phyloP scores from a whole-genome alignment of 148 eudicot species.

The Cornus controversa region DNA sequence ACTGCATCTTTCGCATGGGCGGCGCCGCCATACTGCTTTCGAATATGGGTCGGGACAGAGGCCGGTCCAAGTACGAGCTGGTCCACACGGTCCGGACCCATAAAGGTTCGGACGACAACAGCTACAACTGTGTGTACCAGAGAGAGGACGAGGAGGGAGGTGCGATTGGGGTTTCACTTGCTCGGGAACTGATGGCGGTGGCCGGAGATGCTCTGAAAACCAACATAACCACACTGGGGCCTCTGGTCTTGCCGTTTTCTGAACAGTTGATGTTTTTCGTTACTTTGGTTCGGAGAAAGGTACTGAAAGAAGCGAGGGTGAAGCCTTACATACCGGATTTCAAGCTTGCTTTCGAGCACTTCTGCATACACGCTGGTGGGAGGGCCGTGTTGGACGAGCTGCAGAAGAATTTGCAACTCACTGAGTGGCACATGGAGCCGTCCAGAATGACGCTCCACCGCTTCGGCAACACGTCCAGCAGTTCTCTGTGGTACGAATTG shows the following conservation, averaged over 20 bases:
- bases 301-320: constrained; percentile 49
- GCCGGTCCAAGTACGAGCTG: constrained; percentile 63
- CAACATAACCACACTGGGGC: constrained; percentile 78
- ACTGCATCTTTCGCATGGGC: constrained; percentile 83
- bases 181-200: constrained; percentile 76
- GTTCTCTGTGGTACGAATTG: constrained; percentile 79
- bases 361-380: constrained; percentile 82
- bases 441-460: constrained; percentile 83
- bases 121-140: constrained; percentile 74
- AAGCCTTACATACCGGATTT: constrained; percentile 84
- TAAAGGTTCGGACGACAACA: constrained; percentile 61
- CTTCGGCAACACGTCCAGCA: constrained; percentile 86
- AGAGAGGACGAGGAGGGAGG: constrained; percentile 66
- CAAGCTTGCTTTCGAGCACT: constrained; percentile 78
- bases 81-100: constrained; percentile 80
- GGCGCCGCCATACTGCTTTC: constrained; percentile 77
- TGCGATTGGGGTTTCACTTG: constrained; percentile 58
- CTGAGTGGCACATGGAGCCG: constrained; percentile 85
- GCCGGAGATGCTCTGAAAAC: constrained; percentile 85
- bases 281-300: constrained; percentile 54
- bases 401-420: constrained; percentile 58
- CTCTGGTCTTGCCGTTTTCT: constrained; percentile 63
- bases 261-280: constrained; percentile 69
- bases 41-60: constrained; percentile 42
- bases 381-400: constrained; percentile 70